Base-by-base conservation (phyloP, 1,139 yeast genomes). In the Saccharomyces hybrid region DNA sequence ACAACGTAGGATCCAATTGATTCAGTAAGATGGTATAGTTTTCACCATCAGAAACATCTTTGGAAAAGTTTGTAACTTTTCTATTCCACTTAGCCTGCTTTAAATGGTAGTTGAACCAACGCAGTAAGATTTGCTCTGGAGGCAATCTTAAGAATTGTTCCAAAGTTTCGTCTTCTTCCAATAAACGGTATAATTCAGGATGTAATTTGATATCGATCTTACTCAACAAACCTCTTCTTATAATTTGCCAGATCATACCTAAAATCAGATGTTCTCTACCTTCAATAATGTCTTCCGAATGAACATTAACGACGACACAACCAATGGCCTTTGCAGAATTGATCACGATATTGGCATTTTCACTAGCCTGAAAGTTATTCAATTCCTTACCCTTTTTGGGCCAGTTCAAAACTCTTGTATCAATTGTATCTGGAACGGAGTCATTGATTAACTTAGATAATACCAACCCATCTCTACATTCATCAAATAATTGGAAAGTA, bases 271-370 rank as follows among this genome's bases (percentile, higher is more conserved):
- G 98, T 73, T 93, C 99, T 65, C 87, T 88, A 64, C 99, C 99
- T 64, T 91, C 98, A 63, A 91, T 90, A 57, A 93, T 88, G 72
- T 93, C 98, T 70, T 93, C 98, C 3, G 98, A 88, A 66, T 93
- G 98, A 51, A 93, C 98, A 70, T 93, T 93, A 52, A 95, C 98
- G 51, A 93, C 99, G 54, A 93, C 88, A 78, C 98, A 93, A 23
- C 98, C 99, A 73, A 93, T 93, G 54, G 98, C 99, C 75, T 93
- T 93, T 46, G 99, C 99, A 3, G 99, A 93, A 71, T 93, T 93
- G 73, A 93, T 88, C 48, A 93, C 99, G 62, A 93, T 91, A 73
- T 93, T 93, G 54, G 99, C 97, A 73, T 93, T 93, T 75, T 93
- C 99, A 58, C 88, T 82, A 85, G 95, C 91, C 63, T 91, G 95